Conservation (phyloP, 2,329 filamentous ascomycete genomes). For the Blastomyces emzantsi region DNA sequence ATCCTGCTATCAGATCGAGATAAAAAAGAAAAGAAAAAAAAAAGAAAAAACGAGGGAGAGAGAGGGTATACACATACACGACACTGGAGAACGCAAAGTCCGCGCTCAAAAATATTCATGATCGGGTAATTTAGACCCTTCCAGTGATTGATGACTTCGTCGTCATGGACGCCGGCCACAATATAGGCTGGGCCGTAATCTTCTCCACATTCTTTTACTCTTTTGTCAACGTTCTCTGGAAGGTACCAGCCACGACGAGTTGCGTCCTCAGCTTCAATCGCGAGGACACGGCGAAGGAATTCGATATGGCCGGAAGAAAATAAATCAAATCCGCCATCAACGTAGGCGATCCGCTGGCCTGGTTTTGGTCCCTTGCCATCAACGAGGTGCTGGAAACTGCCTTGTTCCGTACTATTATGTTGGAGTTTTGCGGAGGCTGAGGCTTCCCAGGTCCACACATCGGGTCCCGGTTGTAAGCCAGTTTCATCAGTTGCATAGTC, state of each 20-base stretch:
- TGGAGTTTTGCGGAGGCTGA: slow-evolving; percentile 29
- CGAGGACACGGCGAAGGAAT: slow-evolving; percentile 70
- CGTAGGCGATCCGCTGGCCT: slow-evolving; percentile 83
- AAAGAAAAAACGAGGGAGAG: neutral
- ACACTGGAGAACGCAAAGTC: slow-evolving; percentile 91
- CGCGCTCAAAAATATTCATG: slow-evolving; percentile 98
- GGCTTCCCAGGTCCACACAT: slow-evolving; percentile 71
- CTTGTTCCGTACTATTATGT: slow-evolving; percentile 48
- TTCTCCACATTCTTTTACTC: slow-evolving; percentile 52
- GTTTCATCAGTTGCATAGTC: slow-evolving; percentile 84
- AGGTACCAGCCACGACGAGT: slow-evolving; percentile 64
- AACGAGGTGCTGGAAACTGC: slow-evolving; percentile 59
- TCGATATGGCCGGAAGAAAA: slow-evolving; percentile 97
- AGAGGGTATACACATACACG: slow-evolving; percentile 48
- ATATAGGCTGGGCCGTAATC: slow-evolving; percentile 80
- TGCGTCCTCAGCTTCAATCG: slow-evolving; percentile 62
- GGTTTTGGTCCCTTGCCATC: slow-evolving; percentile 60
- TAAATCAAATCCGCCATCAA: slow-evolving; percentile 92
- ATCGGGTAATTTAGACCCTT: slow-evolving; percentile 98
- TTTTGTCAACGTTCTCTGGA: slow-evolving; percentile 53
- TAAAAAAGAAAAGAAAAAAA: too few relatives aligned
- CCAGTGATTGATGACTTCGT: slow-evolving; percentile 90
- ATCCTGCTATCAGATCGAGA: neutral
- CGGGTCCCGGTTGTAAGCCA: slow-evolving; percentile 65
- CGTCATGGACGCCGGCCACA: slow-evolving; percentile 89